These are phyloP conservation scores for Lactarius evosmus DNA, from an alignment of 768 basidiomycete species.

Conservation along the genomic window DNA sequence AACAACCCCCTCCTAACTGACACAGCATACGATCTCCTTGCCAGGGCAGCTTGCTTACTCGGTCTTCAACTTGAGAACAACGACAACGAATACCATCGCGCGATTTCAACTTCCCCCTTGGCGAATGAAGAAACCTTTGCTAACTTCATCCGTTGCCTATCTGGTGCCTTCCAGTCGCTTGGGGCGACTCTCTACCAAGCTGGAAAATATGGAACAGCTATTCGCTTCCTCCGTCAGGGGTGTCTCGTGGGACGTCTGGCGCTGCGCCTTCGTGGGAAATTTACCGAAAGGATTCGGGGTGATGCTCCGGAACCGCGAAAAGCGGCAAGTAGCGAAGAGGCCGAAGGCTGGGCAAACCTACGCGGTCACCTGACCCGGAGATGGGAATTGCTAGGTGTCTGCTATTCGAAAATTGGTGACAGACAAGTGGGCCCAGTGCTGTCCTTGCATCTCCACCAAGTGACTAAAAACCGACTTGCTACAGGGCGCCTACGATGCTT, in stretches of 20 bases:
- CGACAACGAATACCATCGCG: neutral
- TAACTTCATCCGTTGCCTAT: conserved; percentile 65
- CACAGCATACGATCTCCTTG: conserved; percentile 46
- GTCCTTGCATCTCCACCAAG: conserved; percentile 11
- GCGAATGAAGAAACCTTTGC: conserved; percentile 31
- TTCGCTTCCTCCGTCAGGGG: conserved; percentile 62
- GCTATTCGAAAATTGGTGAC: conserved; percentile 74
- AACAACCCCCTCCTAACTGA: conserved; percentile 47
- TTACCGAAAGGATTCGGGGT: conserved; percentile 14
- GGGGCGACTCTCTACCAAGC: conserved; percentile 70
- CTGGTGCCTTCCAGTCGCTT: conserved; percentile 67
- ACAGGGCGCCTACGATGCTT: conserved; percentile 60
- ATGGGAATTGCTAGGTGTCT: conserved; percentile 80
- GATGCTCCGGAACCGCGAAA: conserved; percentile 32
- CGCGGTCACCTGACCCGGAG: conserved; percentile 64
- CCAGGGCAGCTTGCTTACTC: conserved; percentile 39
- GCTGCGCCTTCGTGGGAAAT: conserved; percentile 31
- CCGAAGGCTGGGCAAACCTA: conserved; percentile 53
- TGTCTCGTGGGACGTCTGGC: conserved; percentile 54
- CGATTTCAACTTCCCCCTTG: neutral
- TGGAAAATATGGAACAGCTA: conserved; percentile 55
- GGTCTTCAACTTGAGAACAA: conserved; percentile 15
- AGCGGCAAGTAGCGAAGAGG: conserved; percentile 24
- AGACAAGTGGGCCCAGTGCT: conserved; percentile 50
- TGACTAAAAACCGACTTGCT: neutral